Conservation (phyloP, 805 yeast genomes). For the Millerago galiae region DNA sequence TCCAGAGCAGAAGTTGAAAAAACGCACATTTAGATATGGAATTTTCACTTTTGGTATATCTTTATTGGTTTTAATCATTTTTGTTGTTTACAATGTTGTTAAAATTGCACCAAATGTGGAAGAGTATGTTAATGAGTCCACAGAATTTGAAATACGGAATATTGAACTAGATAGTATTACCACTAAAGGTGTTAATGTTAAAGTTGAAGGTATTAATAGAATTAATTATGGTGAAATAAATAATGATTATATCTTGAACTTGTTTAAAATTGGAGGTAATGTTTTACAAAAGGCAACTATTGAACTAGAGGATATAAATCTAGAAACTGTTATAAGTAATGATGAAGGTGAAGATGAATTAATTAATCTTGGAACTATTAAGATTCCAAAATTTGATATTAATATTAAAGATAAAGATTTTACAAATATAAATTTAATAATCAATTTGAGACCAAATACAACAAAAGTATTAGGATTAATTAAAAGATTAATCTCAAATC, state of each 20-base stretch:
- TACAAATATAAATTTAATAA: conserved; percentile 23
- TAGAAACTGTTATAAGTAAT: conserved; percentile 20
- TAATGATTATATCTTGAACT: conserved; percentile 16
- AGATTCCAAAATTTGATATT: conserved; percentile 29
- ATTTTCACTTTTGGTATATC: not conserved
- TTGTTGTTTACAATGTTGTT: conserved; percentile 2
- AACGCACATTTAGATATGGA: not conserved
- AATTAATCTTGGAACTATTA: conserved; percentile 26
- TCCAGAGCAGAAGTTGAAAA: not conserved
- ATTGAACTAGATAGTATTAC: conserved; percentile 26
- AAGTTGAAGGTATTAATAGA: conserved; percentile 25
- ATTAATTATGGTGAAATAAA: conserved; percentile 29
- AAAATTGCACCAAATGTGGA: conserved; percentile 21
- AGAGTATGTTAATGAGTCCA: conserved; percentile 27
- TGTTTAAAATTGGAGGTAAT: conserved; percentile 30
- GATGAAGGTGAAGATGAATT: conserved; percentile 7
- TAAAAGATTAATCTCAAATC: conserved; percentile 25
- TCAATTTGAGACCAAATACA: conserved; percentile 29
- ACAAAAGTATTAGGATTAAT: conserved; percentile 28
- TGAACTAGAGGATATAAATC: conserved; percentile 25
- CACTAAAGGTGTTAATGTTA: conserved; percentile 27
- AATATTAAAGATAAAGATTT: conserved; percentile 22
- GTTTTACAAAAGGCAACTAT: conserved; percentile 23
- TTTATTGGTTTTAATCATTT: not conserved
- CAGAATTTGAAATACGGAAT: conserved; percentile 25